Base-by-base conservation (phyloP, 352 stramenopile genomes). In the Phytopythium mirpurense region DNA sequence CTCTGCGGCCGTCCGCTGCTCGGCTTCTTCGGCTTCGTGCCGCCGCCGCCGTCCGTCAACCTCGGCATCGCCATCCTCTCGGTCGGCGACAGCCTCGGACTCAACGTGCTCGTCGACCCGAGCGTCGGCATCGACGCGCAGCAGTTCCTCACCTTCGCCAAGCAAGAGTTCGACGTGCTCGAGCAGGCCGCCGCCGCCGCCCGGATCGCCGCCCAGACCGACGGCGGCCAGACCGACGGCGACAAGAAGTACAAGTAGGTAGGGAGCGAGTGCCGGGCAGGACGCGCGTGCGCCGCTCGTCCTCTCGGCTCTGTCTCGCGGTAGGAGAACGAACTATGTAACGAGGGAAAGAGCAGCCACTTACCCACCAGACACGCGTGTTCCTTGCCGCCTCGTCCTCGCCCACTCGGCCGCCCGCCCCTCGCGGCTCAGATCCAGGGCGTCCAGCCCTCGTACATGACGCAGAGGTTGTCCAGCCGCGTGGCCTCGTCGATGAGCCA, bases 371-470 rank as follows among this genome's bases (percentile, higher is more conserved):
- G 23, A 23, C 36, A 23, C n/a, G n/a, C n/a, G n/a, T n/a, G n/a
- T n/a, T n/a, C n/a, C n/a, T n/a, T n/a, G n/a, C n/a, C n/a, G n/a
- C n/a, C n/a, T n/a, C n/a, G n/a, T n/a, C n/a, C n/a, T n/a, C n/a
- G n/a, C 29, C 29, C 29, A 9, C 29, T 9, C 29, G 29, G 29
- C 29, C 29, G 29, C 29, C 29, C 29, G n/a, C n/a, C n/a, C n/a
- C n/a, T n/a, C n/a, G n/a, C n/a, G n/a, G 18, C 19, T 79, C 72
- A 95, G 52, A 95, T 95, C 84, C 84, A 95, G 19, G 84, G 83
- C 3, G 83, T 95, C 84, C 84, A 95, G 21, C 84, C 84, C 74
- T 95, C 84, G 56, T 95, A 95, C 84, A 95, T 95, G 48, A 89
- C 71, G 38, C 80, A 91, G 5, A 95, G 63, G 52, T 95, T 95